Base-by-base conservation (phyloP, 1,284 basidiomycete species). In the Heterobasidion occidentale region DNA sequence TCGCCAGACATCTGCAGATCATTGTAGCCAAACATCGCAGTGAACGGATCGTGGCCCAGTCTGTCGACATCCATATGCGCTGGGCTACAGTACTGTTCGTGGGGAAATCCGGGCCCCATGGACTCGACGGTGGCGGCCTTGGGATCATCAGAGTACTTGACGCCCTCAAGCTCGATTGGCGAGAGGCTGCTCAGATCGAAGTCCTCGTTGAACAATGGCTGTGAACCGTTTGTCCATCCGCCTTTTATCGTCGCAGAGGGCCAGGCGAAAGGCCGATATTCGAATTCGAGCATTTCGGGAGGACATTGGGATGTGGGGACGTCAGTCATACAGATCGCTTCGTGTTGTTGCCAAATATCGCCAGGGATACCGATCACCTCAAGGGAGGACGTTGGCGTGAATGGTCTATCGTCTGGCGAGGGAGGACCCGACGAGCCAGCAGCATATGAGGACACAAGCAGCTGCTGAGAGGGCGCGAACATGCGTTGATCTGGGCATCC, bases 131-230 rank as follows among this genome's bases (percentile, higher is more conserved):
- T 11, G 12, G 19, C 46, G 19, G 27, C 12, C 46, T 48, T 11
- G 11, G 46, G 19, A 48, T 17, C 19, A 2, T 61, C 61, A 15
- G 9, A 14, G 54, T 61, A 62, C 52, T 62, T 62, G 45, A 70
- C 67, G 36, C 76, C 61, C 27, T 76, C 76, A 51, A 78, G 65
- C 57, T 78, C 73, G 65, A 79, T 71, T 0, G 77, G 76, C 46
- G 76, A 76, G 59, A 78, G 78, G 35, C 73, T 64, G 54, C 53
- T 62, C 59, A 79, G 64, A 63, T 76, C 76, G 65, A 79, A 78
- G 67, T 79, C 76, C 61, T 77, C 77, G 45, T 68, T 70, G 48
- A 68, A 68, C 57, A 79, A 66, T 57, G 71, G 62, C 44, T 71
- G 70, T 14, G 56, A 51, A 36, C 70, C 65, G 17, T 59, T 50